Evolutionary conservation across 352 stramenopile species (phyloP).

Genomic region (Poterioochromonas sp.): DNA sequence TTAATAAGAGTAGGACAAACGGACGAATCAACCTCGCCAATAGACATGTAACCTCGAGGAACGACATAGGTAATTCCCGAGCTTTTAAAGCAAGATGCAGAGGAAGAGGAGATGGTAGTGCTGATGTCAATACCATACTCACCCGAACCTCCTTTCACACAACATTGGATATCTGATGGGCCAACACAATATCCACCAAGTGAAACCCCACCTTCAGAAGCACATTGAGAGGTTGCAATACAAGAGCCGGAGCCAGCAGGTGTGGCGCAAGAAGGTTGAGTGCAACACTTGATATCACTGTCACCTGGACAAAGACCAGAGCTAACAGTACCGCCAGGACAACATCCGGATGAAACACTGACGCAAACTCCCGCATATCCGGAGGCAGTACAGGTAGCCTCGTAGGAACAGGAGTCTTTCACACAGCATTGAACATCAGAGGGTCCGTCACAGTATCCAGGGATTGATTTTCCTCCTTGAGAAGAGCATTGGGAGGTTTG

Average conservation of each 20-base stretch:
- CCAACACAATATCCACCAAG: background rate
- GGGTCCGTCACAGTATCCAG: background rate
- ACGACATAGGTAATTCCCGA: background rate
- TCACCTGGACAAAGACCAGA: background rate
- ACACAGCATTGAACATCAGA: background rate
- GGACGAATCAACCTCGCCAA: background rate
- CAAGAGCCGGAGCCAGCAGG: background rate
- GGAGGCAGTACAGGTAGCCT: background rate
- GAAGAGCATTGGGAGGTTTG: background rate
- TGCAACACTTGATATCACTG: background rate
- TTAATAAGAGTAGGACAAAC: conserved; percentile 4
- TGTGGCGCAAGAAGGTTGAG: background rate
- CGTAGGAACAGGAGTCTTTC: background rate
- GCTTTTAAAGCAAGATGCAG: background rate
- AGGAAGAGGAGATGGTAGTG: background rate
- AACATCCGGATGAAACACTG: background rate
- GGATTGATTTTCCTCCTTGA: background rate
- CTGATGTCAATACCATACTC: conserved; percentile 12
- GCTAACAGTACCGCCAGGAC: background rate
- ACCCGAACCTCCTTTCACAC: background rate
- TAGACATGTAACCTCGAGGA: conserved; percentile 3
- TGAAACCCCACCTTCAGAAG: background rate
- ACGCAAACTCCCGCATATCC: conserved; percentile 1
- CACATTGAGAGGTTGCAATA: background rate
- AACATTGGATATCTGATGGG: background rate